A percentile compares a stretch with the other conserved stretches of the same genome.
Evolutionary conservation across 257 asterid genomes (phyloP).

Genomic region (Cordia subcordata): DNA sequence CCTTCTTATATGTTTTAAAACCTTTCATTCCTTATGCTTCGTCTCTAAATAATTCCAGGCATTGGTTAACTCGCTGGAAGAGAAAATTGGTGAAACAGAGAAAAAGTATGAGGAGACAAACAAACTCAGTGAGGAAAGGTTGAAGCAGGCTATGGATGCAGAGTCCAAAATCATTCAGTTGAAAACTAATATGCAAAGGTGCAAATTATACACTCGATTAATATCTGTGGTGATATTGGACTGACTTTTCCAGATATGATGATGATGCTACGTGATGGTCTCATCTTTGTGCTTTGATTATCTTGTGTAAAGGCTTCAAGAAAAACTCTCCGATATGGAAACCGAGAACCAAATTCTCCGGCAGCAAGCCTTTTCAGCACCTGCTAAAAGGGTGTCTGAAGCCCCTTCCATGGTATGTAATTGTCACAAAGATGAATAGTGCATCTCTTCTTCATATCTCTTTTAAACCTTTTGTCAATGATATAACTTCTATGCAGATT

Average conservation of each 20-base stretch:
- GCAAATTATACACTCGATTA: not conserved
- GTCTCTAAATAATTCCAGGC: constrained; percentile 38
- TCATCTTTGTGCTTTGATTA: constrained; percentile 5
- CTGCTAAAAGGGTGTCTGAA: constrained; percentile 53
- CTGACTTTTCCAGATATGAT: constrained; percentile 6
- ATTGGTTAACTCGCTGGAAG: constrained; percentile 76
- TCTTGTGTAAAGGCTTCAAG: constrained; percentile 63
- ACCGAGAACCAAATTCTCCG: constrained; percentile 87
- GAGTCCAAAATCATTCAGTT: constrained; percentile 83
- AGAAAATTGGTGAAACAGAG: constrained; percentile 86
- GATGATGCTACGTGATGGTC: constrained; percentile 4
- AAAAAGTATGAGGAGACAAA: constrained; percentile 84
- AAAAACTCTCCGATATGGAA: constrained; percentile 83
- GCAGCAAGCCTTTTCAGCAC: constrained; percentile 58
- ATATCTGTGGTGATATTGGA: constrained; percentile 10
- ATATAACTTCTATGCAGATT: constrained; percentile 40
- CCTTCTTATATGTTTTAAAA: not conserved
- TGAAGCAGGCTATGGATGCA: constrained; percentile 90
- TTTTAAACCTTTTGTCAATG: constrained; percentile 19
- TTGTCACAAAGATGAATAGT: constrained; percentile 13
- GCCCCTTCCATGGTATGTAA: constrained; percentile 48
- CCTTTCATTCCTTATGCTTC: not conserved
- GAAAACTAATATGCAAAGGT: constrained; percentile 85
- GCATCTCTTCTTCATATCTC: constrained; percentile 8
- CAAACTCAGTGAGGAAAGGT: constrained; percentile 86